phyloP scores from a whole-genome alignment of 2,329 filamentous ascomycete species.

The Colletotrichum euphorbiae region DNA sequence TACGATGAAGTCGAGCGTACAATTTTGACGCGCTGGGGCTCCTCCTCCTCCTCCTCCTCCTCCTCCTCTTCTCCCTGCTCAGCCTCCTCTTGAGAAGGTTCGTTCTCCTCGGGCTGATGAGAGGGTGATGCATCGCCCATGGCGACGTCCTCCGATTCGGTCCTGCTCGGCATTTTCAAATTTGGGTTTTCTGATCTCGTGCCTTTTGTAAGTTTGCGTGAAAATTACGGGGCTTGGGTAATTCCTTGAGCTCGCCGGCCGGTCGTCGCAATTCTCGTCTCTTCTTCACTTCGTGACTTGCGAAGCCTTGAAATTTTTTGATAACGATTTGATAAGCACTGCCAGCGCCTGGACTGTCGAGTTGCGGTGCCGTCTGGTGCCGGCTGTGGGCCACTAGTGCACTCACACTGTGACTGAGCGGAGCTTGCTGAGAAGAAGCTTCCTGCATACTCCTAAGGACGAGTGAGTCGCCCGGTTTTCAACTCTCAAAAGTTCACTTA shows the following conservation, averaged over 20 bases:
- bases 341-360: background rate
- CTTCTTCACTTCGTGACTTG: conserved; percentile 19
- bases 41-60: conserved; percentile 62
- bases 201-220: too few relatives aligned
- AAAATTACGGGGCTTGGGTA: background rate
- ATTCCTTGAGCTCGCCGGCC: background rate
- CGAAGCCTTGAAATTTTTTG: conserved; percentile 35
- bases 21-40: conserved; percentile 70
- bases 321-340: conserved; percentile 35
- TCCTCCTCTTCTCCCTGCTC: conserved; percentile 54
- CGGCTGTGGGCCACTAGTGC: background rate
- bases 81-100: conserved; percentile 50
- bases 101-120: conserved; percentile 50
- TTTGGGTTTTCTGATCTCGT: background rate
- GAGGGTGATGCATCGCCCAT: conserved; percentile 48
- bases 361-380: background rate
- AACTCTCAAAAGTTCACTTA: too few relatives aligned
- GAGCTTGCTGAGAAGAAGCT: too few relatives aligned
- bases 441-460: too few relatives aligned
- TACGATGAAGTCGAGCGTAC: conserved; percentile 54
- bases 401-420: too few relatives aligned
- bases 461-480: too few relatives aligned
- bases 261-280: conserved; percentile 6
- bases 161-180: conserved; percentile 53
- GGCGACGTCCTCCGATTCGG: conserved; percentile 54